Evolutionary conservation across 2,329 filamentous ascomycete species (phyloP).

Genomic region (Nemania serpens): DNA sequence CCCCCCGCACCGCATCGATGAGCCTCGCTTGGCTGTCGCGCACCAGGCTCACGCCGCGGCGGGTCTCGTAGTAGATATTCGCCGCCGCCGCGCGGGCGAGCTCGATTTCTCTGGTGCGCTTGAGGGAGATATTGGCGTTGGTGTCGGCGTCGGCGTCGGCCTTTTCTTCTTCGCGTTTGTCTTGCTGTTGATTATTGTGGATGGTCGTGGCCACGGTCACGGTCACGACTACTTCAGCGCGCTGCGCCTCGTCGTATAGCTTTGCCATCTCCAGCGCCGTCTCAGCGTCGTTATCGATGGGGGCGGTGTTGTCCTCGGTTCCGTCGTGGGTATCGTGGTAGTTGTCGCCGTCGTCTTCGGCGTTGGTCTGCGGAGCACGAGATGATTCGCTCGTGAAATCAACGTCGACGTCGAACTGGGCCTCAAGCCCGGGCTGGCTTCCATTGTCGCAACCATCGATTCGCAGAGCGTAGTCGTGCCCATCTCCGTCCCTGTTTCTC

Average conservation of each 20-base stretch:
- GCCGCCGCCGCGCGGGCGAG: neutral
- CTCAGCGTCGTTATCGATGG: neutral
- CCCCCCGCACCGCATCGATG: conserved; percentile 3
- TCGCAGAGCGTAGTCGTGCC: neutral
- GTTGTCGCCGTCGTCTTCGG: neutral
- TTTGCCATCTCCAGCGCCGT: neutral
- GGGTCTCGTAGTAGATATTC: neutral
- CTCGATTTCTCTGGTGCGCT: neutral
- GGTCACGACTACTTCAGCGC: neutral
- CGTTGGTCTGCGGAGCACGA: too few species aligned
- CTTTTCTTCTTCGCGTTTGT: neutral
- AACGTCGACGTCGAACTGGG: too few species aligned
- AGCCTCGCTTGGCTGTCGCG: conserved; percentile 9
- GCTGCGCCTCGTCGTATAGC: neutral
- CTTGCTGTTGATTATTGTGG: neutral
- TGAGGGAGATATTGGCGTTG: neutral
- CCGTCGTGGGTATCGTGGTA: neutral
- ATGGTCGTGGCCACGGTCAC: neutral
- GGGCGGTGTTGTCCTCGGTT: neutral
- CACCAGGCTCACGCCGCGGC: neutral
- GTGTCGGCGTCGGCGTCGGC: neutral
- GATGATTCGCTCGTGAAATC: too few species aligned
- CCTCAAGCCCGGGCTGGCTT: neutral
- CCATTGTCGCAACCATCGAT: neutral
- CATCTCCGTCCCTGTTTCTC: neutral